Evolutionary conservation across 768 basidiomycete genomes (phyloP), one percentile per base, ranked within the genome.

Genomic region (Naematelia encephala): DNA sequence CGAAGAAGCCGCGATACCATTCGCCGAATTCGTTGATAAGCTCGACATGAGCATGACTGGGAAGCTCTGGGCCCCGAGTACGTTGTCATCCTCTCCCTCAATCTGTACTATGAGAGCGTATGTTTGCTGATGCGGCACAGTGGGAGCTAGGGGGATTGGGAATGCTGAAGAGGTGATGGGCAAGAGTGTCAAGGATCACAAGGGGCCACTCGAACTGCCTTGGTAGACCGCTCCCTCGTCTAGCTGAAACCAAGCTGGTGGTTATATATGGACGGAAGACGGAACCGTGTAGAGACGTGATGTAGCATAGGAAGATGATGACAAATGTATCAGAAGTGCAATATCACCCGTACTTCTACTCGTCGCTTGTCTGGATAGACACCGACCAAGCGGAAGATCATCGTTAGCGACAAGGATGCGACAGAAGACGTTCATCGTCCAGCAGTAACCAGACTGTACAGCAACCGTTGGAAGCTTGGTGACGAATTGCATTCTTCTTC

Each of bases 41-140:
- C 62, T 81, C 16, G 74, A 72, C 0, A 63, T 78, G 47, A 75
- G 71, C 3, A 67, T 78, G 58, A 75, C 77, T 0, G 82, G 82
- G 4, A 75, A 80, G 47, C 79, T 79, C 57, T 82, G 81, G 81
- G 81, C 81, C 4, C 81, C 81, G 16, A 77, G 80, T 64, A 54
- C 65, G 69, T 73, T 25, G n/a, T 25, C 56, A 2, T 42, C 13
- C 11, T n/a, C 26, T 22, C 46, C 21, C 48, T 34, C 21, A 19
- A 29, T 51, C 46, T 25, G 4, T 16, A 29, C 11, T 19, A n/a
- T n/a, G n/a, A n/a, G n/a, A n/a, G n/a, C n/a, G n/a, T n/a, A n/a
- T n/a, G n/a, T n/a, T n/a, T n/a, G 48, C 23, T 49, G 11, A 54
- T 47, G 29, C 5, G n/a, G n/a, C 19, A 22, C 29, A 64, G 63